Evolutionary conservation across 2,329 filamentous ascomycete species (phyloP).

Genomic region (Apiospora malaysiana): DNA sequence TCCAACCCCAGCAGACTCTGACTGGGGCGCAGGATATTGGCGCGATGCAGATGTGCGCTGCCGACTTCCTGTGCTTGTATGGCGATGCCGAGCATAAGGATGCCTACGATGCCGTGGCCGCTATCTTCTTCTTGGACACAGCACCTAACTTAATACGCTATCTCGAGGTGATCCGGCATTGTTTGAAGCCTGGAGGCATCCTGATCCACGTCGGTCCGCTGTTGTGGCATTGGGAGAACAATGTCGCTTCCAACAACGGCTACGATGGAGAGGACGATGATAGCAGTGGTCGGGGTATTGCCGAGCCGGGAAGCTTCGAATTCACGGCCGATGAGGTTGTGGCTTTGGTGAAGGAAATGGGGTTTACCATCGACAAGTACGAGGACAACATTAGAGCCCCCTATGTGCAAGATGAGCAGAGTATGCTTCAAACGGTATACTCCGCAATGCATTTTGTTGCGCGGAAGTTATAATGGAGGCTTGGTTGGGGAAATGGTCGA

Average conservation of each 20-base stretch:
- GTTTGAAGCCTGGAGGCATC: slow-evolving; percentile 77
- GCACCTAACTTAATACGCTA: slow-evolving; percentile 93
- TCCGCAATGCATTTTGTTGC: slow-evolving; percentile 85
- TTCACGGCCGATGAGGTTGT: slow-evolving; percentile 89
- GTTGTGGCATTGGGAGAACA: slow-evolving; percentile 93
- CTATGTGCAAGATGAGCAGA: slow-evolving; percentile 84
- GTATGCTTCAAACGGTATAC: slow-evolving; percentile 88
- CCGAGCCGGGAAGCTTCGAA: slow-evolving; percentile 88
- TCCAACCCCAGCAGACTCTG: slow-evolving; percentile 70
- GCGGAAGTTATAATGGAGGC: slow-evolving; percentile 59
- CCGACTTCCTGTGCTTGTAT: slow-evolving; percentile 92
- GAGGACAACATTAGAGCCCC: slow-evolving; percentile 70
- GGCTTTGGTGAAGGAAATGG: slow-evolving; percentile 72
- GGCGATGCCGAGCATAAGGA: slow-evolving; percentile 64
- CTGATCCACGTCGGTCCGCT: slow-evolving; percentile 92
- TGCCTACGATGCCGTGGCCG: slow-evolving; percentile 80
- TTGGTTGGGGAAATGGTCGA: neutral
- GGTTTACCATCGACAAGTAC: slow-evolving; percentile 74
- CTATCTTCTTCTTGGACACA: slow-evolving; percentile 96
- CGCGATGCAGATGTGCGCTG: slow-evolving; percentile 89
- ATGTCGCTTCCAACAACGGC: slow-evolving; percentile 63
- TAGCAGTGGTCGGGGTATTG: slow-evolving; percentile 70
- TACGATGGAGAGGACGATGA: slow-evolving; percentile 58
- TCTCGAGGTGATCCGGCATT: slow-evolving; percentile 80
- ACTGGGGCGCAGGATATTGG: slow-evolving; percentile 49